phyloP scores from a whole-genome alignment of 805 yeast species.

The Kuraishia borneana region DNA sequence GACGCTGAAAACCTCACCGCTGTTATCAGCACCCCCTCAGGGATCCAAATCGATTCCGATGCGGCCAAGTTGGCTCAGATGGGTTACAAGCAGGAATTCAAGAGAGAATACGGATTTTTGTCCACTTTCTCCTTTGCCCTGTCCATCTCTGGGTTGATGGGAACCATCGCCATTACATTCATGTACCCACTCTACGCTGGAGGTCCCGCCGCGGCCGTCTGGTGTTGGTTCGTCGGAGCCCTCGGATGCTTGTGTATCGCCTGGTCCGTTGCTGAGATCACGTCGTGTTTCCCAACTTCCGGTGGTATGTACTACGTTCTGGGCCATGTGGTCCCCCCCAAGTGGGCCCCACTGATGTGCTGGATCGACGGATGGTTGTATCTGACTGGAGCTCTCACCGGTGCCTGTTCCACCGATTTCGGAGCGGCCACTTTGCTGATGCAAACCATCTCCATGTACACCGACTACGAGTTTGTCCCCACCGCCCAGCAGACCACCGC shows the following conservation, averaged over 20 bases:
- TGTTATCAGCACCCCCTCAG: constrained; percentile 8
- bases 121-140: constrained; percentile 58
- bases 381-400: constrained; percentile 35
- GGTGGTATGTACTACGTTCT: constrained; percentile 41
- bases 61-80: constrained; percentile 25
- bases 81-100: constrained; percentile 55
- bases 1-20: constrained; percentile 10
- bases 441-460: constrained; percentile 29
- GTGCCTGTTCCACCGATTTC: constrained; percentile 40
- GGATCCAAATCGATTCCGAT: constrained; percentile 16
- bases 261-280: constrained; percentile 35
- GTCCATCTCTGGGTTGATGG: constrained; percentile 54
- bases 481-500: constrained; percentile 35
- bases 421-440: constrained; percentile 38
- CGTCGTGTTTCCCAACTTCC: constrained; percentile 40
- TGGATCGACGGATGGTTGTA: constrained; percentile 46
- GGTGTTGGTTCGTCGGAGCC: constrained; percentile 53
- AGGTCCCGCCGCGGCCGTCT: constrained; percentile 52
- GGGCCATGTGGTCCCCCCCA: constrained; percentile 34
- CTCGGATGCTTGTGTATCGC: constrained; percentile 45
- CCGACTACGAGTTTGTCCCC: constrained; percentile 25
- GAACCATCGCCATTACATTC: constrained; percentile 47
- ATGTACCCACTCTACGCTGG: constrained; percentile 36
- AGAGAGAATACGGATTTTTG: constrained; percentile 43
- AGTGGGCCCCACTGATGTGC: constrained; percentile 38